Percentiles rank a stretch among this genome's conserved stretches.
Conservation (phyloP, 1,284 basidiomycete genomes). For the Malassezia pachydermatis region DNA sequence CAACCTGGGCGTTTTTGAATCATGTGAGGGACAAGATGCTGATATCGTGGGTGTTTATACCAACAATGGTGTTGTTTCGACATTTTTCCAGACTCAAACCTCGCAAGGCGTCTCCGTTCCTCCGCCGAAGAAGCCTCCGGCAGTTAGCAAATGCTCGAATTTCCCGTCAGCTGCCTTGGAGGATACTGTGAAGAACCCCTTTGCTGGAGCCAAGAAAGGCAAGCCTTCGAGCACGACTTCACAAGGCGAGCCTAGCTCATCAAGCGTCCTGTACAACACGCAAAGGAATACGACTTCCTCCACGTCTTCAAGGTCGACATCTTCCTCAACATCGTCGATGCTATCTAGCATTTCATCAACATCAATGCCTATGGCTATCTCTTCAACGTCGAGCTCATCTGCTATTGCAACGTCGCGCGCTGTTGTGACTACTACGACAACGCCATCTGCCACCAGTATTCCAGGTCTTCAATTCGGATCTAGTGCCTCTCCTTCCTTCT, state of each 20-base stretch:
- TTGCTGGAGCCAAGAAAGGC: neutral
- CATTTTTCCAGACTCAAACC: constrained; percentile 35
- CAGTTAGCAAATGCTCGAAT: constrained; percentile 2
- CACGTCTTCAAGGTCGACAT: neutral
- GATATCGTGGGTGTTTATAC: constrained; percentile 36
- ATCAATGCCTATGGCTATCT: neutral
- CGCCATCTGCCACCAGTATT: neutral
- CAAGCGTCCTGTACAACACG: neutral
- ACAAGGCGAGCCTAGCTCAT: neutral
- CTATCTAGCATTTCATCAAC: neutral
- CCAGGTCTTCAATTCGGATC: neutral
- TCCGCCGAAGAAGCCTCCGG: constrained; percentile 4
- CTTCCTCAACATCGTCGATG: neutral
- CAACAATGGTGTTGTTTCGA: constrained; percentile 20
- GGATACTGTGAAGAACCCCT: constrained; percentile 8
- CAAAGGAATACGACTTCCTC: neutral
- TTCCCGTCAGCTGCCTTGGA: constrained; percentile 6
- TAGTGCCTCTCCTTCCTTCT: neutral
- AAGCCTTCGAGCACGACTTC: neutral
- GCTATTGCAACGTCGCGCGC: no score
- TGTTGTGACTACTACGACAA: neutral
- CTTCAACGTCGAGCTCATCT: neutral
- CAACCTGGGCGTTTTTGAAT: constrained; percentile 29
- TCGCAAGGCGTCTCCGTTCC: neutral
- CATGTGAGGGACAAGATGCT: constrained; percentile 32